phyloP scores from a whole-genome alignment of 108 stramenopile species.

The Cyclotella distinguenda region DNA sequence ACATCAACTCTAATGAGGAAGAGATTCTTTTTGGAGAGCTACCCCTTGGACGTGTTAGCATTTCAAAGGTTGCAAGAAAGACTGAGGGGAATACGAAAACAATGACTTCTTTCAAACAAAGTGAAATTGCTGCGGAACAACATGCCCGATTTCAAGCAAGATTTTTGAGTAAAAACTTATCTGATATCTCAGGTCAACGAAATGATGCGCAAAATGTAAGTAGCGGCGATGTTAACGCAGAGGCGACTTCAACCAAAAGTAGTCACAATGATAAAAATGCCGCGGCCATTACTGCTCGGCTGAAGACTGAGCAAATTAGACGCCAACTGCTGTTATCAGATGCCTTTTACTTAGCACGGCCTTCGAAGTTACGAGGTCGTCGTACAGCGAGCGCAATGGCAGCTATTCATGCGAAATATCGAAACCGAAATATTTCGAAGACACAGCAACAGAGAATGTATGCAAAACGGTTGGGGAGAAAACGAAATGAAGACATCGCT shows the following conservation, averaged over 20 bases:
- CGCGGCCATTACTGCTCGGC: slow-evolving; percentile 18
- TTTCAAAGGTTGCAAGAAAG: neutral
- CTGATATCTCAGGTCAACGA: too few relatives aligned
- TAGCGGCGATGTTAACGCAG: neutral
- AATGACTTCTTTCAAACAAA: slow-evolving; percentile 39
- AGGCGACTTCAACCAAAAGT: neutral
- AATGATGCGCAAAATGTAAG: neutral
- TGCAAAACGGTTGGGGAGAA: slow-evolving; percentile 29
- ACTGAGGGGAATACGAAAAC: slow-evolving; percentile 36
- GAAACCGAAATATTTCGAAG: slow-evolving; percentile 41
- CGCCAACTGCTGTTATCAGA: slow-evolving; percentile 40
- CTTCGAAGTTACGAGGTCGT: slow-evolving; percentile 33
- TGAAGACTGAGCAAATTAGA: slow-evolving; percentile 42
- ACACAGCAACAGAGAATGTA: slow-evolving; percentile 42
- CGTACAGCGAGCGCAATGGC: slow-evolving; percentile 18
- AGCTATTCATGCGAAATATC: slow-evolving; percentile 41
- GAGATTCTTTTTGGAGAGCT: slow-evolving; percentile 41
- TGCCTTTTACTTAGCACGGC: slow-evolving; percentile 39
- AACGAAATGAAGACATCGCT: slow-evolving; percentile 35
- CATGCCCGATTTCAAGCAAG: slow-evolving; percentile 42
- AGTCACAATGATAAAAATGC: slow-evolving; percentile 2
- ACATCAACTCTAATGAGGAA: slow-evolving; percentile 23
- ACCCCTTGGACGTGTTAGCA: neutral
- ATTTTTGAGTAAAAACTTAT: slow-evolving; percentile 24
- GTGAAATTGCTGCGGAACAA: slow-evolving; percentile 34